Conservation (phyloP, 2,329 filamentous ascomycete species). For the Hymenoscyphus scutula region DNA sequence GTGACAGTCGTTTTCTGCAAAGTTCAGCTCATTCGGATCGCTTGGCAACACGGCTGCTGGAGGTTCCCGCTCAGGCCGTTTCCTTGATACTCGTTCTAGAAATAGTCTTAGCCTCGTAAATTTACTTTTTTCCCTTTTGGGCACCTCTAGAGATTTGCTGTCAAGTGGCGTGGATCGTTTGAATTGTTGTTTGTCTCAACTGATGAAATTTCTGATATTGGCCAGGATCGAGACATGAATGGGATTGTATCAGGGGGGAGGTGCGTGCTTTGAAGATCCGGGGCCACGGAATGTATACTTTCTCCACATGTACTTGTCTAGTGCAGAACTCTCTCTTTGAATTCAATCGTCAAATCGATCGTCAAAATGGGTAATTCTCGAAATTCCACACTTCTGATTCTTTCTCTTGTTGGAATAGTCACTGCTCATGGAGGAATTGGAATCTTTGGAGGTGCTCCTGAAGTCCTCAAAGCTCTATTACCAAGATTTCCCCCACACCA, state of each 20-base stretch:
- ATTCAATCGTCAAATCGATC: not conserved
- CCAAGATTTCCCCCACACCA: not conserved
- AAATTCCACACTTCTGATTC: not conserved
- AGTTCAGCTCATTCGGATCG: not conserved
- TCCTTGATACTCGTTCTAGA: not conserved
- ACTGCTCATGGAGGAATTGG: slow-evolving; percentile 2
- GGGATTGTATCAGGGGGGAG: not conserved
- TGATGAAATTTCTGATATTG: not conserved
- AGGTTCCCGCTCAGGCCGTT: not conserved
- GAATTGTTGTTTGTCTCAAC: not conserved
- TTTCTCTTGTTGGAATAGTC: not conserved
- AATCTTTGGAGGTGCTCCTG: not conserved
- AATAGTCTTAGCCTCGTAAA: not conserved
- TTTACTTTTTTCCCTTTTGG: not conserved
- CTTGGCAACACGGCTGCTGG: not conserved
- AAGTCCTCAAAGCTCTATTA: not conserved
- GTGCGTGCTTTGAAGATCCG: not conserved
- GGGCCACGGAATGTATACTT: not conserved
- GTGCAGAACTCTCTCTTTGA: not conserved
- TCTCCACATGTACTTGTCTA: not conserved
- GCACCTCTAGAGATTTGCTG: not conserved
- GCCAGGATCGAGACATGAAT: not conserved
- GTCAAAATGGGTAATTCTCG: not conserved
- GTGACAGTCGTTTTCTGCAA: not conserved
- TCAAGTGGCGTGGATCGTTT: slow-evolving; percentile 1